A percentile compares a stretch with the other conserved stretches of the same genome.
phyloP scores from a whole-genome alignment of 176 grass and related monocot species.

The Aegilops speltoides region DNA sequence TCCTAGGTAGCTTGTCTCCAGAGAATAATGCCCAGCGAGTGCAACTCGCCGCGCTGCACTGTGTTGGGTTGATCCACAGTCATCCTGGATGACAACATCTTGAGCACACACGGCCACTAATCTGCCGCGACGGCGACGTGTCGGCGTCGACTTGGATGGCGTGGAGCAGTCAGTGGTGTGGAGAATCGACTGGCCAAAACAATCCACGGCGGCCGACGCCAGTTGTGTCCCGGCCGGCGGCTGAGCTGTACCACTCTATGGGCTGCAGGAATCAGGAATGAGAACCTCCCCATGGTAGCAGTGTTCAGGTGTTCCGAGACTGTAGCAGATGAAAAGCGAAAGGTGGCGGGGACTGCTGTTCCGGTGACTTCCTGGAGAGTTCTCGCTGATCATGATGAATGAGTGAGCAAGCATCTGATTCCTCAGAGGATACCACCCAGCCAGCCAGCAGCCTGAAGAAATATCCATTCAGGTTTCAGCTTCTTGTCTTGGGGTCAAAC shows the following conservation, averaged over 20 bases:
- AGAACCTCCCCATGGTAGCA: background rate
- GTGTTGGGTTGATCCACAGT: background rate
- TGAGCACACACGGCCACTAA: background rate
- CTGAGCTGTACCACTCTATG: background rate
- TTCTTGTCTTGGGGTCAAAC: background rate
- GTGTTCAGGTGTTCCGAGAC: background rate
- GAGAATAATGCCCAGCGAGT: background rate
- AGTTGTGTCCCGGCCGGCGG: background rate
- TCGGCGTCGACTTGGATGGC: background rate
- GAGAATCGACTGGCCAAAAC: background rate
- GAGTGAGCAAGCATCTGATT: slow-evolving; percentile 43
- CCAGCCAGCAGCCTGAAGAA: background rate
- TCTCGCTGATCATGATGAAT: background rate
- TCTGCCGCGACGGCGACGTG: background rate
- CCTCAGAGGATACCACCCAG: slow-evolving; percentile 18
- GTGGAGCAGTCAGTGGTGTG: background rate
- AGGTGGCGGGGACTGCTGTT: background rate
- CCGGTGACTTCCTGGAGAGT: slow-evolving; percentile 26
- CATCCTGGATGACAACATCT: background rate
- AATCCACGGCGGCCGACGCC: background rate
- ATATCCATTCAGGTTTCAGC: background rate
- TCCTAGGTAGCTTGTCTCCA: background rate
- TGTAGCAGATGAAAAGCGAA: too few relatives aligned
- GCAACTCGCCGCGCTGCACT: slow-evolving; percentile 4
- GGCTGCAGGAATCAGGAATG: too few relatives aligned